Evolutionary conservation across 2,329 filamentous ascomycete genomes (phyloP).

Genomic region (Cytospora leucostoma): DNA sequence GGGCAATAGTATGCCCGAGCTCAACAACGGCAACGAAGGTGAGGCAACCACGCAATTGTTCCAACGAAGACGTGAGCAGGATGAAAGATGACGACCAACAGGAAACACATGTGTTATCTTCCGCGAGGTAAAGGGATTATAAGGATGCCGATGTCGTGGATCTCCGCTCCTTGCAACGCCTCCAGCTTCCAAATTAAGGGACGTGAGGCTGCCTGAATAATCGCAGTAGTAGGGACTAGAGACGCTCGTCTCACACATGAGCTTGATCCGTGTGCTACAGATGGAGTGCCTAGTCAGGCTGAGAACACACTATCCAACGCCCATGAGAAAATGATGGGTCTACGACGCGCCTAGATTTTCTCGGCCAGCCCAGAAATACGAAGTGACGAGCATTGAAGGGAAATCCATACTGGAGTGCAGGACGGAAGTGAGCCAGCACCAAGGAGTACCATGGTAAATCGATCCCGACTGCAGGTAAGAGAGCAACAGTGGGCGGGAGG

Average conservation of each 20-base stretch:
- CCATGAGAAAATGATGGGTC: slow-evolving; percentile 13
- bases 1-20: slow-evolving; percentile 1
- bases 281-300: slow-evolving; percentile 15
- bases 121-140: slow-evolving; percentile 25
- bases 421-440: slow-evolving; percentile 16
- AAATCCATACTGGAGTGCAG: slow-evolving; percentile 17
- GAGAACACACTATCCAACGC: slow-evolving; percentile 20
- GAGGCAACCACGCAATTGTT: slow-evolving; percentile 12
- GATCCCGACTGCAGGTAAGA: background rate
- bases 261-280: slow-evolving; percentile 15
- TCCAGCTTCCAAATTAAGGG: slow-evolving; percentile 4
- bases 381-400: slow-evolving; percentile 21
- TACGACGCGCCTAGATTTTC: slow-evolving; percentile 17
- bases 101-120: slow-evolving; percentile 5
- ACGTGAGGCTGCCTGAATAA: slow-evolving; percentile 19
- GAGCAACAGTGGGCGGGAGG: background rate
- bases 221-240: slow-evolving; percentile 13
- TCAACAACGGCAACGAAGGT: slow-evolving; percentile 18
- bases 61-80: slow-evolving; percentile 13
- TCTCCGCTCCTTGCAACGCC: slow-evolving; percentile 8
- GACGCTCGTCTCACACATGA: slow-evolving; percentile 16
- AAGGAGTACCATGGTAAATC: background rate
- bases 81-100: slow-evolving; percentile 9
- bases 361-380: slow-evolving; percentile 14
- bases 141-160: slow-evolving; percentile 19